Evolutionary conservation across 345 rosid genomes (phyloP), one percentile per base, ranked within the genome.

Genomic region (Euphorbia lathyris): DNA sequence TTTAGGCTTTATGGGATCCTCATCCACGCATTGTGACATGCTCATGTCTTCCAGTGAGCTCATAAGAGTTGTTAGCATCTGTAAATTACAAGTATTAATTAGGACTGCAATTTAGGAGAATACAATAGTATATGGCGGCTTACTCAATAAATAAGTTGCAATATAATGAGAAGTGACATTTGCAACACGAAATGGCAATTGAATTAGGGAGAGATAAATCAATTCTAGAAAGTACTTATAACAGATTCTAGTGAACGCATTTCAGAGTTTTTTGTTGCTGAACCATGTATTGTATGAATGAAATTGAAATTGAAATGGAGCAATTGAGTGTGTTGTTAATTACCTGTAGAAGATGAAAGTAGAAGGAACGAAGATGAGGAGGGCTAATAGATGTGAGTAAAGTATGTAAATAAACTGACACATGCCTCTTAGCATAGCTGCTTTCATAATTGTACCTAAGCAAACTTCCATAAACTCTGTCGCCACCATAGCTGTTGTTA

Each of bases 171-270:
- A 27, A 55, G 13, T 9, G 42, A 50, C 22, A 64, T 43, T 64
- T 64, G 45, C 69, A 34, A 36, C 27, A 43, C 1, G 1, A 13
- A 12, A 10, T 22, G 38, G 19, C 22, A 22, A n/a, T 20, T 48
- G 32, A 34, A 63, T 23, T 23, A 27, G 12, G 2, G 29, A 22
- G 23, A 40, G n/a, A 56, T 26, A 0, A 29, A 60, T 47, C 68
- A 47, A 7, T 26, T 20, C 3, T 38, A 66, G 52, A 34, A 56
- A 76, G n/a, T n/a, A 81, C 96, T 89, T 82, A 94, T 96, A 55
- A 85, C 57, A 38, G 98, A 89, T 70, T 88, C 95, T 69, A 91
- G 71, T 12, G 98, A 87, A 63, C 97, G 96, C 27, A 97, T 85
- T 72, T 88, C 97, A n/a, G 83, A 76, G 82, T 79, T 87, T 78